These are phyloP conservation scores for Chlorella vulgaris DNA, from an alignment of 139 green algal species.

Conservation along the genomic window DNA sequence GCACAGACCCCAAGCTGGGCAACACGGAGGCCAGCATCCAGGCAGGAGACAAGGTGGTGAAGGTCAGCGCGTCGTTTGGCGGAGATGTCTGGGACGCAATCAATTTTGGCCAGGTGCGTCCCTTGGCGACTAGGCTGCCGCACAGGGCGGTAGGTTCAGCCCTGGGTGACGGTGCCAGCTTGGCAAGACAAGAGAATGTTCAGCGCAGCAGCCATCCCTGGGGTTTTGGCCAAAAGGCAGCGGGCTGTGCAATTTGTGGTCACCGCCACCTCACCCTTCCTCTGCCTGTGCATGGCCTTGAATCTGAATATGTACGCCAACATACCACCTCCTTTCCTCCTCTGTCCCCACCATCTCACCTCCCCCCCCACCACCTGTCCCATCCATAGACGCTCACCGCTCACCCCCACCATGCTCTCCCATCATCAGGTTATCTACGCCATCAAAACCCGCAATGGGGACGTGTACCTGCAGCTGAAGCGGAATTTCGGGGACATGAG, in stretches of 20 bases:
- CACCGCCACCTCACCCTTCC: too few relatives aligned
- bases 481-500: conserved; percentile 85
- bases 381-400: too few relatives aligned
- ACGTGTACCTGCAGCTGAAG: conserved; percentile 92
- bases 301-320: too few relatives aligned
- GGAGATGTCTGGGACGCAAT: conserved; percentile 93
- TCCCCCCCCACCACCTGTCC: too few relatives aligned
- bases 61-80: conserved; percentile 93
- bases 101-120: conserved; percentile 90
- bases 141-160: neutral
- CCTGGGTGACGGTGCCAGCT: neutral
- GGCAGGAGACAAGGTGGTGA: conserved; percentile 91
- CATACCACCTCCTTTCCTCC: too few relatives aligned
- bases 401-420: too few relatives aligned
- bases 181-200: too few relatives aligned
- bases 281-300: too few relatives aligned
- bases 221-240: too few relatives aligned
- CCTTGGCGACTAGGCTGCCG: neutral
- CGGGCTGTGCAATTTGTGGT: too few relatives aligned
- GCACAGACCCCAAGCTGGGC: conserved; percentile 58
- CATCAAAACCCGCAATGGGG: conserved; percentile 94
- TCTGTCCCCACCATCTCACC: too few relatives aligned
- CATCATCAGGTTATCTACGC: conserved; percentile 99
- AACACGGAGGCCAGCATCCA: conserved; percentile 70
- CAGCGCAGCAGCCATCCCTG: too few relatives aligned